These are phyloP conservation scores for Pseudocercospora eumusae DNA, from an alignment of 2,329 filamentous ascomycete species.

Conservation along the genomic window DNA sequence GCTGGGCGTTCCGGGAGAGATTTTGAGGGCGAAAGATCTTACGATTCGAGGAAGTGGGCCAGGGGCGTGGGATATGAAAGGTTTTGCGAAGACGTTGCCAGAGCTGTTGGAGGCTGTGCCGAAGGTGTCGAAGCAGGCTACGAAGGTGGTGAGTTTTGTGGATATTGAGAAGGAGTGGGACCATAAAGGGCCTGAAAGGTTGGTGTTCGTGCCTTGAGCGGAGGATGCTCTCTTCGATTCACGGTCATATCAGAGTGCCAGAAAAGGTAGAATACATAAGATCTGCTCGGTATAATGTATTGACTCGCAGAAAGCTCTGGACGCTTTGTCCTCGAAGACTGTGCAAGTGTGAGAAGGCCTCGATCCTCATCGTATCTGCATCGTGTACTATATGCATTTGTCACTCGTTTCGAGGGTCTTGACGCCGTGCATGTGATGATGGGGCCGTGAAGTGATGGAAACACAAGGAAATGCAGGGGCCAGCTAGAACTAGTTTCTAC, in stretches of 20 bases:
- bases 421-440: background rate
- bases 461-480: slow-evolving; percentile 2
- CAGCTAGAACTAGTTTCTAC: no score
- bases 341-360: no score
- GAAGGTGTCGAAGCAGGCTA: slow-evolving; percentile 28
- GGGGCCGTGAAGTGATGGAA: background rate
- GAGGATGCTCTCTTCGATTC: no score
- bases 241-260: no score
- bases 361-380: no score
- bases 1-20: slow-evolving; percentile 45
- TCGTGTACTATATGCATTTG: no score
- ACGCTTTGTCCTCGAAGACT: no score
- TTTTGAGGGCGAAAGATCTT: slow-evolving; percentile 54
- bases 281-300: no score
- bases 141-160: slow-evolving; percentile 30
- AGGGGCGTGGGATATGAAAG: slow-evolving; percentile 33
- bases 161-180: slow-evolving; percentile 35
- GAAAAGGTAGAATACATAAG: no score
- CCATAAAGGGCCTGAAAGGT: slow-evolving; percentile 24
- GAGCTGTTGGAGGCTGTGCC: slow-evolving; percentile 28
- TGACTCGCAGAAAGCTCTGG: no score
- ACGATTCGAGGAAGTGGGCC: slow-evolving; percentile 41
- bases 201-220: slow-evolving; percentile 31
- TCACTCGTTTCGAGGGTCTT: no score
- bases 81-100: slow-evolving; percentile 29